Evolutionary conservation across 2,329 filamentous ascomycete species (phyloP), one percentile per base, ranked within the genome.

Genomic region (Pseudodiploospora longispora): DNA sequence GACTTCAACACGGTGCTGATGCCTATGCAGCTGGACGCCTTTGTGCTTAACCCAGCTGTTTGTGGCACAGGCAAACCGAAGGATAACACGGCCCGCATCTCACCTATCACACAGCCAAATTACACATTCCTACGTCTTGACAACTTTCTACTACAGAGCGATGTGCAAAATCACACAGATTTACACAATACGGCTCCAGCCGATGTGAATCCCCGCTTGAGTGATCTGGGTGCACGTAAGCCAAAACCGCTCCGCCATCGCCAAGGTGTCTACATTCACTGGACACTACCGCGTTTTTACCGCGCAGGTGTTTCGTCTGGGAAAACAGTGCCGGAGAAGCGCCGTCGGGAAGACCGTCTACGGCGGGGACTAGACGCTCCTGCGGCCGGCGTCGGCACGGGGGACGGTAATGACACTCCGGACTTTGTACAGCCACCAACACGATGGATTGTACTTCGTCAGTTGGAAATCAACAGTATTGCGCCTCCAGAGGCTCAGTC

Each of bases 101-200:
- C 53, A 1, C 68, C 69, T 12, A 64, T 71, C 34, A 64, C 61
- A 1, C 68, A 72, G 46, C 69, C 69, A 4, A 70, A 71, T 56
- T 73, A 71, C 55, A 67, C 62, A 1, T 66, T 62, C 38, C 53
- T 72, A 0, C 64, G 66, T 1, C 56, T 71, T 2, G 55, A 65
- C 9, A 53, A 59, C 30, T 48, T 57, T 30, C 19, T 62, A 1
- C 47, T 68, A 5, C 60, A 67, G 41, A 57, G 49, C 34, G 69
- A 72, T 47, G 50, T 73, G 1, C 53, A 61, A 6, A 49, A 59
- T 10, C 59, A 60, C 28, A 53, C 55, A 5, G 65, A 70, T 45
- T 51, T 71, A 1, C 64, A 70, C 54, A 55, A 54, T 29, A 46
- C 63, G 1, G 42, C 51, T 0, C 65, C 63, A 0, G 52, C 59